Conservation (phyloP, 768 basidiomycete species). For the Sistotremastrum suecicum region DNA sequence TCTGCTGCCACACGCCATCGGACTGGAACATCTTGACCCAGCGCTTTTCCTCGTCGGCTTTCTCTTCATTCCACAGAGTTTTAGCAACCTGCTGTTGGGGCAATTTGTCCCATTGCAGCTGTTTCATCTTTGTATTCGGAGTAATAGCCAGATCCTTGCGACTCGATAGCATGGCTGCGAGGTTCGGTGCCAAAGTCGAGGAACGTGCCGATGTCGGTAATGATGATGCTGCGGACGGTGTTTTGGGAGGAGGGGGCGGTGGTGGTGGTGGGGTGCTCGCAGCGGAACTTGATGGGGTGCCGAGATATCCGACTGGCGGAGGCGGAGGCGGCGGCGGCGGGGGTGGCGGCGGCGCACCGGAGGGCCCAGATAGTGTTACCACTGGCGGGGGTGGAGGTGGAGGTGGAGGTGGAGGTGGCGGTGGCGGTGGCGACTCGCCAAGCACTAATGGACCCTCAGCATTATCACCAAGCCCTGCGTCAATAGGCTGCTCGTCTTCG, state of each 20-base stretch:
- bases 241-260: conserved; percentile 22
- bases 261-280: conserved; percentile 26
- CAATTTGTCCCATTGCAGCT: conserved; percentile 98
- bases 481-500: conserved; percentile 18
- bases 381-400: conserved; percentile 17
- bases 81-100: conserved; percentile 72
- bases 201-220: conserved; percentile 35
- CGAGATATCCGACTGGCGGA: conserved; percentile 9
- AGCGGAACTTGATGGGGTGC: conserved; percentile 12
- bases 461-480: background rate
- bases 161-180: conserved; percentile 39
- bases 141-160: conserved; percentile 81
- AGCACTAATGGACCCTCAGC: conserved; percentile 13
- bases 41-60: conserved; percentile 42
- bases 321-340: conserved; percentile 19
- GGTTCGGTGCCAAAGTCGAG: conserved; percentile 31
- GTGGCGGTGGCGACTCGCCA: conserved; percentile 3
- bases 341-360: conserved; percentile 8
- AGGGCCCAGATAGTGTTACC: conserved; percentile 9
- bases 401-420: conserved; percentile 12
- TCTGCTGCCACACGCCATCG: conserved; percentile 87
- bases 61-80: conserved; percentile 76
- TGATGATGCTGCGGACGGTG: conserved; percentile 18
- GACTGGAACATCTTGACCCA: conserved; percentile 70
- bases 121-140: conserved; percentile 89